Evolutionary conservation across 257 asterid genomes (phyloP).

Genomic region (Verbascum thapsus): DNA sequence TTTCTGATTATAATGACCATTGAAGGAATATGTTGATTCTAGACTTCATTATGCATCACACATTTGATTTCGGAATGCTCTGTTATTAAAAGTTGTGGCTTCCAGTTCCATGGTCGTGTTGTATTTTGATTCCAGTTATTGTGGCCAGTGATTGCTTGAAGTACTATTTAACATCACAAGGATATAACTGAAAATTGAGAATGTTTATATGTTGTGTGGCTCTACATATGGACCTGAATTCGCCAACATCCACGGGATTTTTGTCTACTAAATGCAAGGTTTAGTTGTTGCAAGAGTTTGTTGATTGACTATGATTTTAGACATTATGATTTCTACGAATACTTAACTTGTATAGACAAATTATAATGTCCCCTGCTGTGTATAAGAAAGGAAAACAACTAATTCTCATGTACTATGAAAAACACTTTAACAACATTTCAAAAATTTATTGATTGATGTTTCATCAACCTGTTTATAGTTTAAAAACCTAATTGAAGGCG

Average conservation of each 20-base stretch:
- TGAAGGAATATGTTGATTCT: background rate
- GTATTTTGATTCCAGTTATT: constrained; percentile 7
- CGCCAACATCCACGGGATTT: background rate
- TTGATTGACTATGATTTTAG: constrained; percentile 8
- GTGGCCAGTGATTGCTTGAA: constrained; percentile 1
- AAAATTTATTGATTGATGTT: background rate
- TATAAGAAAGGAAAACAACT: background rate
- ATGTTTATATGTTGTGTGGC: constrained; percentile 12
- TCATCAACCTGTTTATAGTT: background rate
- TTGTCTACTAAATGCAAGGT: constrained; percentile 9
- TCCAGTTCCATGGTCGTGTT: background rate
- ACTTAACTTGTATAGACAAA: constrained; percentile 1
- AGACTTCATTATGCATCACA: background rate
- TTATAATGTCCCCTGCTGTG: background rate
- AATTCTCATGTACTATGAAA: background rate
- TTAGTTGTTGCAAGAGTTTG: background rate
- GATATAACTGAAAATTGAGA: background rate
- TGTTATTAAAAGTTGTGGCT: background rate
- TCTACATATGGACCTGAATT: background rate
- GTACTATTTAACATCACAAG: background rate
- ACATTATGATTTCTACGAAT: background rate
- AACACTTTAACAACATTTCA: background rate
- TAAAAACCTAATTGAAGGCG: background rate
- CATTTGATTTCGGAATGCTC: constrained; percentile 3
- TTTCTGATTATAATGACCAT: constrained; percentile 1